These are phyloP conservation scores for Poa pratensis DNA, from an alignment of 176 grass and related monocot genomes.

Conservation along the genomic window DNA sequence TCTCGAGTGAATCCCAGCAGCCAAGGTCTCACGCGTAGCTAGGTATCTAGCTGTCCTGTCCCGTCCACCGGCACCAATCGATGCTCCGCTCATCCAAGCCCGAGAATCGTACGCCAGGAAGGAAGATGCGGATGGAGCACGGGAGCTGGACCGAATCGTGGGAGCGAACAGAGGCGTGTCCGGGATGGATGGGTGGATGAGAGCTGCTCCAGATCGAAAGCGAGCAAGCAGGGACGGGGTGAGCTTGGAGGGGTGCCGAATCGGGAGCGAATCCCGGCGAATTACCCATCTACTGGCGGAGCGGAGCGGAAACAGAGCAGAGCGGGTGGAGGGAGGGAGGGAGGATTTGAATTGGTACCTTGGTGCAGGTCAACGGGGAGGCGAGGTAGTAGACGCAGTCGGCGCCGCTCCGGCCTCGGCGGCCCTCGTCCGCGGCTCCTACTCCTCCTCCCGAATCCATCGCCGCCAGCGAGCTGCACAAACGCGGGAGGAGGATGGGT, in stretches of 20 bases:
- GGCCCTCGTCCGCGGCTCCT: constrained; percentile 40
- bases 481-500: too few relatives aligned
- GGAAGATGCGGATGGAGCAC: background rate
- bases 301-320: background rate
- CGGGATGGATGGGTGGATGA: background rate
- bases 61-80: background rate
- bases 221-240: background rate
- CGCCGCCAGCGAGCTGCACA: background rate
- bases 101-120: background rate
- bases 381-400: constrained; percentile 83
- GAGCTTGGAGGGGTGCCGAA: background rate
- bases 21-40: background rate
- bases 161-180: background rate
- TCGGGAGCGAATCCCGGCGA: background rate
- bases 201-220: background rate
- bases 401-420: constrained; percentile 31
- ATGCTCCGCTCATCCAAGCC: background rate
- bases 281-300: background rate
- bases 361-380: constrained; percentile 77
- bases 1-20: background rate
- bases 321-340: background rate
- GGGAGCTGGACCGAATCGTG: background rate
- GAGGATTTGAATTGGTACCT: constrained; percentile 29
- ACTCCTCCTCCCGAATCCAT: constrained; percentile 42
- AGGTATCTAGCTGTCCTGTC: background rate